A percentile compares a stretch with the other conserved stretches of the same genome.
Evolutionary conservation across 495 filamentous ascomycete species (phyloP).

Genomic region (Trichoderma erinaceum): DNA sequence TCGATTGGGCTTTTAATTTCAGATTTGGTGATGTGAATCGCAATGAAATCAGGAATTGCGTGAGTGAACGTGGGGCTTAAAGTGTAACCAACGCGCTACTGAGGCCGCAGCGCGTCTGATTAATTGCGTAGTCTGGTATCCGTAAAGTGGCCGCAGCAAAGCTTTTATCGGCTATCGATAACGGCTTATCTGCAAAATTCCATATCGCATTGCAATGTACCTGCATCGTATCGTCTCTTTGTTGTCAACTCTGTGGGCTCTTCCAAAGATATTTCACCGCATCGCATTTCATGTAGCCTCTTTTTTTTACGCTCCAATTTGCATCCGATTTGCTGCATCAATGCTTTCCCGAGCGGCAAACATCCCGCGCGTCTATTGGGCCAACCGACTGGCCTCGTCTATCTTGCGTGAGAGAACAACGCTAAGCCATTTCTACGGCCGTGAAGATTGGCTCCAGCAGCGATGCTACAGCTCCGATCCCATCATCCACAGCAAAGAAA

Average conservation of each 20-base stretch:
- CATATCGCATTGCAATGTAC: neutral
- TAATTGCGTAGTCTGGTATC: no score
- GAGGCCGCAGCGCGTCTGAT: neutral
- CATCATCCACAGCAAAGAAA: conserved; percentile 11
- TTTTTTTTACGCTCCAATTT: neutral
- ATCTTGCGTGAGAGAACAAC: neutral
- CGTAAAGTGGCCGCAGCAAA: neutral
- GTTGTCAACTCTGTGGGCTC: neutral
- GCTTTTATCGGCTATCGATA: conserved; percentile 3
- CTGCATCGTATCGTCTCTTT: neutral
- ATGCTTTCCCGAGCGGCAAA: conserved; percentile 12
- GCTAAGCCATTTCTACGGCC: conserved; percentile 2
- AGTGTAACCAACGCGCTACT: neutral
- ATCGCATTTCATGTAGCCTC: neutral
- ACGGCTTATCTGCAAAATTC: conserved; percentile 5
- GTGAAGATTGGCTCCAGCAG: neutral
- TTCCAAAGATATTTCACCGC: no score
- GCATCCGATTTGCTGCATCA: neutral
- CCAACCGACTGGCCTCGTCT: neutral
- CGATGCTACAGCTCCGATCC: conserved; percentile 12
- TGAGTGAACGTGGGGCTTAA: neutral
- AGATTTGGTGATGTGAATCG: neutral
- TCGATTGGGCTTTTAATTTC: neutral
- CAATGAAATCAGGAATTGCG: neutral
- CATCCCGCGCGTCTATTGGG: neutral